These are phyloP conservation scores for Pleurotus tuber-regium DNA, from an alignment of 768 basidiomycete species.

Conservation along the genomic window DNA sequence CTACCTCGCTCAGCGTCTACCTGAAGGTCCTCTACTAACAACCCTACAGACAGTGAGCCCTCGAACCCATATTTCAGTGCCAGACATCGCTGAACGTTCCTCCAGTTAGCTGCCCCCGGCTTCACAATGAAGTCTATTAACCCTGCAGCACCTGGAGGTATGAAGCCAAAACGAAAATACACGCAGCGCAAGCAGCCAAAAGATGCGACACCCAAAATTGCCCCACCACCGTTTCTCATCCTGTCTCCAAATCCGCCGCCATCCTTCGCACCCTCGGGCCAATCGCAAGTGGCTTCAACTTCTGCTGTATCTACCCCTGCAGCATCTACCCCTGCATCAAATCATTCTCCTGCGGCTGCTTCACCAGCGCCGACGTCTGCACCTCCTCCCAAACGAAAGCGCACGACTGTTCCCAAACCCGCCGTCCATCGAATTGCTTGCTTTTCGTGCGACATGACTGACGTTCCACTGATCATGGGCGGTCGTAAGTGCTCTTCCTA, in stretches of 20 bases:
- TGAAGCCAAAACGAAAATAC: conserved; percentile 30
- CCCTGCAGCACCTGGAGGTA: conserved; percentile 34
- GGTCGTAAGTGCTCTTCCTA: conserved; percentile 74
- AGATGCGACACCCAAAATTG: not conserved
- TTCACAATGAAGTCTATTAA: conserved; percentile 60
- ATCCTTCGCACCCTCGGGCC: not conserved
- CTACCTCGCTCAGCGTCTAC: conserved; percentile 57
- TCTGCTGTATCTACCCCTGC: not conserved
- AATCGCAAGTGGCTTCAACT: too few relatives aligned
- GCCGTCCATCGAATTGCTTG: conserved; percentile 49
- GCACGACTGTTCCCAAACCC: conserved; percentile 26
- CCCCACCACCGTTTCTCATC: conserved; percentile 3
- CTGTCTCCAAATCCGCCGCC: not conserved
- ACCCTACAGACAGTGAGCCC: conserved; percentile 55
- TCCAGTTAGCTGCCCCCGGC: conserved; percentile 42
- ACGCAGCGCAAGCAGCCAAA: conserved; percentile 22
- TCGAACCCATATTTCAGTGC: not conserved
- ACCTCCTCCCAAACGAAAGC: conserved; percentile 39
- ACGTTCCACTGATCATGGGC: conserved; percentile 75
- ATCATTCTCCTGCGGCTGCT: conserved; percentile 6
- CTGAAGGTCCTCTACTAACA: conserved; percentile 51
- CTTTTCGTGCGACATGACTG: conserved; percentile 57
- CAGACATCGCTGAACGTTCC: conserved; percentile 12
- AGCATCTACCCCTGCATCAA: not conserved
- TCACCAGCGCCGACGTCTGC: conserved; percentile 1